These are phyloP conservation scores for Botrytis elliptica DNA, from an alignment of 2,329 filamentous ascomycete species.

Conservation along the genomic window DNA sequence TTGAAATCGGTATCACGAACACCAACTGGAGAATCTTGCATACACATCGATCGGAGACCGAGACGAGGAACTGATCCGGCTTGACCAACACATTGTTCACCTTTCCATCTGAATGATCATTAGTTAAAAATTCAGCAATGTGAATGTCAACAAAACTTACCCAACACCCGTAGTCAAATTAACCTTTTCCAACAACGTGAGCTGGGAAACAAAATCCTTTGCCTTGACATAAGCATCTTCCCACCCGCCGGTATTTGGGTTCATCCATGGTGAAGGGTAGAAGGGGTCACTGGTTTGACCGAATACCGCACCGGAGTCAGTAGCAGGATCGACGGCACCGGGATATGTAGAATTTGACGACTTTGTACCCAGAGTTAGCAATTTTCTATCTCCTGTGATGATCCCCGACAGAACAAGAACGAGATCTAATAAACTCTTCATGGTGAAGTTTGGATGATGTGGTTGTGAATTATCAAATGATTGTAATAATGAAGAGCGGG, in stretches of 20 bases:
- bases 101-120: conserved; percentile 24
- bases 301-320: conserved; percentile 5
- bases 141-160: conserved; percentile 3
- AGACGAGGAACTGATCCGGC: conserved; percentile 36
- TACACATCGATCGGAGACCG: conserved; percentile 38
- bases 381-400: background rate
- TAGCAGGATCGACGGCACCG: conserved; percentile 1
- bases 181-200: conserved; percentile 83
- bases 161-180: conserved; percentile 84
- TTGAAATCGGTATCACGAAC: conserved; percentile 59
- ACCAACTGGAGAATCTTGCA: conserved; percentile 39
- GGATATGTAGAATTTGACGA: conserved; percentile 5
- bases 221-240: conserved; percentile 70
- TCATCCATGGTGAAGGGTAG: conserved; percentile 24
- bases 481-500: background rate
- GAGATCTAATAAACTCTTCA: conserved; percentile 18
- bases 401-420: conserved; percentile 2
- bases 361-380: conserved; percentile 14
- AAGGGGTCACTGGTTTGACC: conserved; percentile 19
- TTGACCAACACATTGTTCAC: conserved; percentile 38
- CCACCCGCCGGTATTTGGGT: conserved; percentile 48
- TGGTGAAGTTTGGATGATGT: background rate
- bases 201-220: conserved; percentile 63
- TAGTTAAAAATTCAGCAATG: background rate
- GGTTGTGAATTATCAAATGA: background rate